These are phyloP conservation scores for Carpinus viminea DNA, from an alignment of 306 rosid genomes.

Conservation along the genomic window DNA sequence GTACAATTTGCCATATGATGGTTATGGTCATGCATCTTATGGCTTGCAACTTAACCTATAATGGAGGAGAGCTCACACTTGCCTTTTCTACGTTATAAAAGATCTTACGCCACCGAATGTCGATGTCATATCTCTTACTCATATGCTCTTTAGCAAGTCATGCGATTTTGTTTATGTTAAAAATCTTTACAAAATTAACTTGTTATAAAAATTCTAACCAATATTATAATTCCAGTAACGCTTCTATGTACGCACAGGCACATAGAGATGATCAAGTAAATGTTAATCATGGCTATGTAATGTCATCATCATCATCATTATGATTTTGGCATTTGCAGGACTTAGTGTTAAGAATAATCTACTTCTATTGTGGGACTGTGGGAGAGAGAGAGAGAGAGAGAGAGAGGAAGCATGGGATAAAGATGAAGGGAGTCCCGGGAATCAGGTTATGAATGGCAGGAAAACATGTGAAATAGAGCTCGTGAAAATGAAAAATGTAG, in stretches of 20 bases:
- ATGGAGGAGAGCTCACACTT: not conserved
- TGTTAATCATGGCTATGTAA: not conserved
- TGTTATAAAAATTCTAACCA: not conserved
- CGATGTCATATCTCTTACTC: not conserved
- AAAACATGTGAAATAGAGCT: slow-evolving; percentile 88
- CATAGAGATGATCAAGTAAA: not conserved
- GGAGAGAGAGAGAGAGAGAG: slow-evolving; percentile 1
- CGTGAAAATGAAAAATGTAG: slow-evolving; percentile 68
- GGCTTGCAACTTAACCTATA: not conserved
- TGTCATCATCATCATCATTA: not conserved
- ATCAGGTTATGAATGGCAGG: slow-evolving; percentile 60
- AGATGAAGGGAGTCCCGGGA: slow-evolving; percentile 62
- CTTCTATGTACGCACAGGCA: no score
- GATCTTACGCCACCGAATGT: not conserved
- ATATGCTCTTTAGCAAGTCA: not conserved
- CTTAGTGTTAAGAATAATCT: not conserved
- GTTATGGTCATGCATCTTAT: not conserved
- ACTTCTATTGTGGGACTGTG: no score
- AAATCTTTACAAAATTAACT: not conserved
- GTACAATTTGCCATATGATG: not conserved
- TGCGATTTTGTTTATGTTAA: not conserved
- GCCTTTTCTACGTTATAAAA: not conserved
- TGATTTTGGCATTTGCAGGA: not conserved
- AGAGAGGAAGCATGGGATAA: slow-evolving; percentile 40
- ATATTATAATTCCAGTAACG: not conserved